These are phyloP conservation scores for Alternaria ventricosa DNA, from an alignment of 2,329 filamentous ascomycete species.

Conservation along the genomic window DNA sequence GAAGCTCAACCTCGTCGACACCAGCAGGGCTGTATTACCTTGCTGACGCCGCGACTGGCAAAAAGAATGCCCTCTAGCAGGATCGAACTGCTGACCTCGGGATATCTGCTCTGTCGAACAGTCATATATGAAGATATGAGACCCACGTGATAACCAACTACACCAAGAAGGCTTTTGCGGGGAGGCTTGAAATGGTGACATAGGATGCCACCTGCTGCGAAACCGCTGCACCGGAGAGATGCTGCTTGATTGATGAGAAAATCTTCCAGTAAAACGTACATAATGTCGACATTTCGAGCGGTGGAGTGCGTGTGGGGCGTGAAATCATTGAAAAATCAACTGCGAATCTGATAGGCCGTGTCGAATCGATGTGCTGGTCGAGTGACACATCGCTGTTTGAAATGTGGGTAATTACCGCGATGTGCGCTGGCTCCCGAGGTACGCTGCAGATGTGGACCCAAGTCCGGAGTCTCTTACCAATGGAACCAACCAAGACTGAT, in stretches of 20 bases:
- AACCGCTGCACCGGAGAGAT: neutral
- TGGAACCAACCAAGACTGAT: neutral
- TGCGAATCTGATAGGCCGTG: neutral
- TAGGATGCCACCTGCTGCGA: neutral
- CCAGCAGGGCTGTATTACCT: rapidly evolving
- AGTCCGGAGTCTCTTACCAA: neutral
- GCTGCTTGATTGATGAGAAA: constrained; percentile 1
- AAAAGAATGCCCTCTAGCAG: constrained; percentile 14
- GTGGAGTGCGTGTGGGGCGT: neutral
- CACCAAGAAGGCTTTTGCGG: constrained; percentile 9
- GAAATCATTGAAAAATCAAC: neutral
- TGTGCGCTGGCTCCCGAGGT: neutral
- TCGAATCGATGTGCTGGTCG: neutral
- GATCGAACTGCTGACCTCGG: constrained; percentile 16
- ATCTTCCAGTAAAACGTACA: rapidly evolving
- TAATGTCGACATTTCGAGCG: rapidly evolving
- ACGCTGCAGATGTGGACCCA: neutral
- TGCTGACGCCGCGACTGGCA: rapidly evolving
- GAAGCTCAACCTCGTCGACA: neutral
- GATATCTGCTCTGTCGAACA: constrained; percentile 6
- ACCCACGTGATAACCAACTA: constrained; percentile 20
- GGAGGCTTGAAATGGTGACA: neutral
- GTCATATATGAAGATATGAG: constrained; percentile 10
- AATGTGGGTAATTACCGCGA: neutral
- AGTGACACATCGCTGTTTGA: neutral